Percentiles rank a stretch among this genome's conserved stretches.
These are phyloP conservation scores for Apiospora sp. DNA, from an alignment of 2,329 filamentous ascomycete species.

Conservation along the genomic window DNA sequence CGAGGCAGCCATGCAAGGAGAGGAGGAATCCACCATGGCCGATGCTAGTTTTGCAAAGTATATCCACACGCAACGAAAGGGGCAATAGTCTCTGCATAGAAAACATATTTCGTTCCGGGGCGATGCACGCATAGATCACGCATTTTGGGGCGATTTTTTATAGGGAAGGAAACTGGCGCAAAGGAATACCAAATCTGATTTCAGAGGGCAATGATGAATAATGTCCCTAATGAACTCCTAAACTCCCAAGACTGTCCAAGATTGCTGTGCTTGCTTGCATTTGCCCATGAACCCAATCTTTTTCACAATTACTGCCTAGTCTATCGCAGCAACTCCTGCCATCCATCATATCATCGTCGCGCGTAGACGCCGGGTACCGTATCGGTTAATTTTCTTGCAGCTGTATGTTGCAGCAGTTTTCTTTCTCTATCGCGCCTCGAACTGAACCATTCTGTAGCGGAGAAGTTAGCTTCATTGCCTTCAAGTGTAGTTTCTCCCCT, in stretches of 20 bases:
- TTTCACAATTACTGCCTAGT: neutral
- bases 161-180: constrained; percentile 31
- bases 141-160: constrained; percentile 8
- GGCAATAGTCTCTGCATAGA: neutral
- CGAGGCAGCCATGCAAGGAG: constrained; percentile 73
- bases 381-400: neutral
- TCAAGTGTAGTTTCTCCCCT: neutral
- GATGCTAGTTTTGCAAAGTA: constrained; percentile 71
- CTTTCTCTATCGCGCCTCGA: constrained; percentile 80
- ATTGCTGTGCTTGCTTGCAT: neutral
- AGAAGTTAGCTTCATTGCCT: neutral
- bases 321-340: neutral
- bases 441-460: constrained; percentile 87
- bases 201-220: constrained; percentile 23
- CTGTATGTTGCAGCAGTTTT: neutral
- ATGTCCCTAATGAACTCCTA: constrained; percentile 25
- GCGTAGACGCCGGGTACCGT: neutral
- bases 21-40: constrained; percentile 57
- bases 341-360: neutral
- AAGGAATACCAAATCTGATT: constrained; percentile 34
- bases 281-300: constrained; percentile 1
- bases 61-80: constrained; percentile 53
- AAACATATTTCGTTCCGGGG: neutral
- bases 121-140: constrained; percentile 35
- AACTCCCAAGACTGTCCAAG: constrained; percentile 19